These are phyloP conservation scores for Leccinum angustisporum DNA, from an alignment of 1,284 basidiomycete genomes.

Conservation along the genomic window DNA sequence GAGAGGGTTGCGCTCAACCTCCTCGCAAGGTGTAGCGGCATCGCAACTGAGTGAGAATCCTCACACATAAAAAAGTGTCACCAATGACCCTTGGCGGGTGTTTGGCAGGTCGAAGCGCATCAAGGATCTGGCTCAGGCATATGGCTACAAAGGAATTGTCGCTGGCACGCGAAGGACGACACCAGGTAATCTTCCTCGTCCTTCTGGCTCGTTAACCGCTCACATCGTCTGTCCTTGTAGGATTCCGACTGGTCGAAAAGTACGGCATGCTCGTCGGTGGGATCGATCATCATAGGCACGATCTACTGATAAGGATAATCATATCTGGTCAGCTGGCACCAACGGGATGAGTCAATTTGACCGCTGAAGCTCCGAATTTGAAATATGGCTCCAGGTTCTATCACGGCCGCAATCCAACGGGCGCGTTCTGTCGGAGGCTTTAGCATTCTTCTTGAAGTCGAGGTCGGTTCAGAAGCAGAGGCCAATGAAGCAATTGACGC, in stretches of 20 bases:
- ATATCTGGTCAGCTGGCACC: slow-evolving; percentile 96
- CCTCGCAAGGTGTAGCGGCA: slow-evolving; percentile 93
- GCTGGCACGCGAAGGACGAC: slow-evolving; percentile 98
- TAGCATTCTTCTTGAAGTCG: slow-evolving; percentile 90
- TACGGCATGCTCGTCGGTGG: slow-evolving; percentile 99
- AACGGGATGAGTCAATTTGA: not conserved
- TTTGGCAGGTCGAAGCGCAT: slow-evolving; percentile 71
- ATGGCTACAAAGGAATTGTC: slow-evolving; percentile 83
- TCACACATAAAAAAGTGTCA: not conserved
- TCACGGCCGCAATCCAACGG: slow-evolving; percentile 82
- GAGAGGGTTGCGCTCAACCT: slow-evolving; percentile 95
- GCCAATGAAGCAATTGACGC: slow-evolving; percentile 95
- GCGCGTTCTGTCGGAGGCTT: slow-evolving; percentile 93
- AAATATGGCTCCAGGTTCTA: slow-evolving; percentile 62
- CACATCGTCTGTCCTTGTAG: slow-evolving; percentile 36
- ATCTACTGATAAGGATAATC: slow-evolving; percentile 99
- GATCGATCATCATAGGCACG: slow-evolving; percentile 95
- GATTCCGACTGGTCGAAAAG: slow-evolving; percentile 96
- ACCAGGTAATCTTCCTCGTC: slow-evolving; percentile 56
- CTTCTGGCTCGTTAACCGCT: slow-evolving; percentile 5
- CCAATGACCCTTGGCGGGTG: slow-evolving; percentile 3
- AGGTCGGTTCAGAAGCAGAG: slow-evolving; percentile 86
- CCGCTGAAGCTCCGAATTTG: not conserved
- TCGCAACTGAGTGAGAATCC: slow-evolving; percentile 81
- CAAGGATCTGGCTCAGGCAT: slow-evolving; percentile 75